phyloP scores from a whole-genome alignment of 768 basidiomycete genomes.

The Leucogyrophana mollusca region DNA sequence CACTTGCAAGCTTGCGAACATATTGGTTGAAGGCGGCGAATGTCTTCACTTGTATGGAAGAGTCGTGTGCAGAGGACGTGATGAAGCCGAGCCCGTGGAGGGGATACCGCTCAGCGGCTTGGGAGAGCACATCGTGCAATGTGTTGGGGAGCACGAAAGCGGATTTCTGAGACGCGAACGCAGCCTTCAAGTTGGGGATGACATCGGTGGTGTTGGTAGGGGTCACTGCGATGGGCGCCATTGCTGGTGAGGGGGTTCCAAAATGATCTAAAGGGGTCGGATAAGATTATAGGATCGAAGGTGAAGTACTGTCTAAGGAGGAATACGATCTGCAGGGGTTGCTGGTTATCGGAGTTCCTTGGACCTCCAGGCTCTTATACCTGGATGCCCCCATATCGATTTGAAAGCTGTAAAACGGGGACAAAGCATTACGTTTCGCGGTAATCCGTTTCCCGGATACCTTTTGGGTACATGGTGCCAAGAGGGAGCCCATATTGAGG shows the following conservation, averaged over 20 bases:
- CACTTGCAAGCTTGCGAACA: conserved; percentile 18
- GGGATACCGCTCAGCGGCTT: conserved; percentile 19
- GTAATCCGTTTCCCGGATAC: no score
- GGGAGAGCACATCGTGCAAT: conserved; percentile 20
- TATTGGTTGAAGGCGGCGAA: conserved; percentile 18
- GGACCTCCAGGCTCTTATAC: conserved; percentile 20
- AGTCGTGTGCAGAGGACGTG: conserved; percentile 29
- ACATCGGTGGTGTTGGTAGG: conserved; percentile 8
- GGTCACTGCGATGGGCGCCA: conserved; percentile 15
- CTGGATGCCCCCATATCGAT: not conserved
- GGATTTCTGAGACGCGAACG: no score
- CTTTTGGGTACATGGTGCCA: no score
- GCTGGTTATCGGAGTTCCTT: conserved; percentile 3
- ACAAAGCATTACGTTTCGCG: no score
- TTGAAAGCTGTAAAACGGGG: no score
- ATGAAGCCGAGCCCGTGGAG: conserved; percentile 23
- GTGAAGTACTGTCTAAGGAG: conserved; percentile 5
- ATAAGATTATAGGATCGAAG: not conserved
- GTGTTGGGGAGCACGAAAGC: conserved; percentile 9
- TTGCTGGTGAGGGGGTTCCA: not conserved
- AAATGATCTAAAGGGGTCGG: conserved; percentile 1
- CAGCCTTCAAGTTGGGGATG: conserved; percentile 12
- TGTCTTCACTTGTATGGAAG: conserved; percentile 22
- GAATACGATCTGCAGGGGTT: not conserved
- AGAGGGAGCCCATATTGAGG: not conserved